Base-by-base conservation (phyloP, 805 yeast species). In the Kregervanrija delftensis region DNA sequence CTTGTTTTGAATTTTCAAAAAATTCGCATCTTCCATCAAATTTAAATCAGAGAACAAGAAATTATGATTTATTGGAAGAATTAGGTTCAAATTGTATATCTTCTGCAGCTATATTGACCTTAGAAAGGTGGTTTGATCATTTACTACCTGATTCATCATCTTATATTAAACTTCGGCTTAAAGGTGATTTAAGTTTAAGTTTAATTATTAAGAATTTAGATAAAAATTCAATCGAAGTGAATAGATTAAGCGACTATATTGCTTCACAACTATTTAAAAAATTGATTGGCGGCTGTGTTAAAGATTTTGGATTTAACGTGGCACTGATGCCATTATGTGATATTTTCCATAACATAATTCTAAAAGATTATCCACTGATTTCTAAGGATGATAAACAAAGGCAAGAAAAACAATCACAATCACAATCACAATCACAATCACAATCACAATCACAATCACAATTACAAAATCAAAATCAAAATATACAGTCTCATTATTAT, bases 241-340 rank as follows among this genome's bases (percentile, higher is more conserved):
- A 58, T 8, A 60, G 60, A 49, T 51, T 78, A 32, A 69, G 64
- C 43, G 81, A 78, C 47, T 74, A 68, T 17, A 71, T 74, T 30
- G 81, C 83, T 0, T 67, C 74, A 0, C 70, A 77, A 42, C 64
- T 85, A 4, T 65, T 84, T 39, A 73, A 73, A 52, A 75, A 80
- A 34, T 57, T 83, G 22, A 57, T 85, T 15, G 95, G 93, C 2
- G 81, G 83, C 9, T 74, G 87, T 48, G 73, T 83, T 33, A 81
- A 79, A 49, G 95, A 86, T 61, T 86, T 81, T 65, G 95, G 95
- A 1, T 86, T 86, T 58, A 89, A 87, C 55, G 58, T 72, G 3
- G 71, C 81, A n/a, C 64, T 84, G 46, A 72, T 72, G 47, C 81
- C 85, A 3, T 60, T 87, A 28, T 75, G 86, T 49, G 91, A 84